Base-by-base conservation (phyloP, 2,329 filamentous ascomycete species). In the Fusarium sambucinum region DNA sequence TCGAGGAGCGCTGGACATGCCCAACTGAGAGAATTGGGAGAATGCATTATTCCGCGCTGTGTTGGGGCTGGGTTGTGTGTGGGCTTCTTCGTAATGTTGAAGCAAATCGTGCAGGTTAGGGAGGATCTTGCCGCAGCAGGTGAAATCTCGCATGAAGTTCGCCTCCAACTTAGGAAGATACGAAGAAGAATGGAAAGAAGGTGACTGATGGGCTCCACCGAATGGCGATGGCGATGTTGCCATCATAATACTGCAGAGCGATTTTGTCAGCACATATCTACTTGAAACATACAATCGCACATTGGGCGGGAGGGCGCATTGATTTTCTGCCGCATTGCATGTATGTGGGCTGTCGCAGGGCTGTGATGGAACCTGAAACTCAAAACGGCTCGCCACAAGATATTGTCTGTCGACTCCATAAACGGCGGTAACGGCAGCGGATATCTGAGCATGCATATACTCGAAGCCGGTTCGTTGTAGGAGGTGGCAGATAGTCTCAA, bases 131-230 rank as follows among this genome's bases (percentile, higher is more conserved):
- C 94, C 94, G 81, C 96, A 99, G 82, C 96, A 99, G 53, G 91
- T 91, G 81, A 98, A 98, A 81, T 98, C 94, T 80, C 91, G 91
- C 93, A 98, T 96, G 79, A 97, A 99, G 76, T 95, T 96, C 65
- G 95, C 95, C 80, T 99, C 96, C 76, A 97, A 89, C 80, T 97
- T 97, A 12, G 94, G 95, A 2, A 97, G 87, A 77, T 98, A 98
- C 27, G 96, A 98, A 9, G 94, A 97, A 1, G 95, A 98, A 80
- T 98, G 95, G 74, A 93, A 96, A 2, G 95, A 97, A 1, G 96
- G 93, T n/a, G 94, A 97, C 78, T 94, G 91, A 74, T 94, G 88
- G 59, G 86, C 89, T 47, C 75, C 78, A 76, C 47, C 47, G 21
- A 50, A 50, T 50, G 47, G 47, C 19, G 95, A 97, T 13, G 96